A percentile compares a stretch with the other conserved stretches of the same genome.
Conservation (phyloP, 2,329 filamentous ascomycete genomes). For the Stylonectria norvegica region DNA sequence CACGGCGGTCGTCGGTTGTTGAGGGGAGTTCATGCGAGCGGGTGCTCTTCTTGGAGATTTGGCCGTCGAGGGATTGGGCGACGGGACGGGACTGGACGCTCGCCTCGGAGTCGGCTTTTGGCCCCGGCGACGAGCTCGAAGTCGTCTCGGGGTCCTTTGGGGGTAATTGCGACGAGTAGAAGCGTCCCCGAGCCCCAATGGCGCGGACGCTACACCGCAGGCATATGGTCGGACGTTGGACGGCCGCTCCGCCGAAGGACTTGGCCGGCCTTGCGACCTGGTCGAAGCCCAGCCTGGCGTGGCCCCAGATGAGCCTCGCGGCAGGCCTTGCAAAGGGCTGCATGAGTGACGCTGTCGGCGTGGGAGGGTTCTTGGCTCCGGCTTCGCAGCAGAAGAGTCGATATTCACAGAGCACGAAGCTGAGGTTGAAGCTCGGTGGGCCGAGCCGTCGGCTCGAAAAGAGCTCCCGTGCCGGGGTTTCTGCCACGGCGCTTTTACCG, state of each 20-base stretch:
- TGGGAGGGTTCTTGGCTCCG: too few species aligned
- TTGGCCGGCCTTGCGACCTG: slow-evolving; percentile 18
- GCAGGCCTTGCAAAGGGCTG: slow-evolving; percentile 33
- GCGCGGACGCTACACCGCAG: slow-evolving; percentile 18
- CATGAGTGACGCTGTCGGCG: too few species aligned
- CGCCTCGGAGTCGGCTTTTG: slow-evolving; percentile 11
- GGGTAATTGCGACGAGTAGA: slow-evolving; percentile 28
- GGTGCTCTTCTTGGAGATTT: slow-evolving; percentile 7
- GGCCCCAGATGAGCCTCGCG: slow-evolving; percentile 29
- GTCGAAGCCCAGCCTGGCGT: slow-evolving; percentile 26
- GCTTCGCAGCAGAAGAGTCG: too few species aligned
- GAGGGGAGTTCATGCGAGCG: slow-evolving; percentile 30
- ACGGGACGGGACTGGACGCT: slow-evolving; percentile 14
- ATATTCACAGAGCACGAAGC: too few species aligned
- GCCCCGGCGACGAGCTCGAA: slow-evolving; percentile 10
- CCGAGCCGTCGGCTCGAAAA: too few species aligned
- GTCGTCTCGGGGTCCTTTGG: slow-evolving; percentile 14
- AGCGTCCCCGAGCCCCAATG: slow-evolving; percentile 22
- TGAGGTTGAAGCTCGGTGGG: too few species aligned
- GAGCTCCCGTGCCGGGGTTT: too few species aligned
- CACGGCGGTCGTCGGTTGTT: slow-evolving; percentile 31
- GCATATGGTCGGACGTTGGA: slow-evolving; percentile 17
- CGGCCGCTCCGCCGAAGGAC: slow-evolving; percentile 14
- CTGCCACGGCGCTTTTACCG: too few species aligned
- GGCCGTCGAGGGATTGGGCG: slow-evolving; percentile 1